These are phyloP conservation scores for Colletotrichum sp. DNA, from an alignment of 2,329 filamentous ascomycete genomes.

Conservation along the genomic window DNA sequence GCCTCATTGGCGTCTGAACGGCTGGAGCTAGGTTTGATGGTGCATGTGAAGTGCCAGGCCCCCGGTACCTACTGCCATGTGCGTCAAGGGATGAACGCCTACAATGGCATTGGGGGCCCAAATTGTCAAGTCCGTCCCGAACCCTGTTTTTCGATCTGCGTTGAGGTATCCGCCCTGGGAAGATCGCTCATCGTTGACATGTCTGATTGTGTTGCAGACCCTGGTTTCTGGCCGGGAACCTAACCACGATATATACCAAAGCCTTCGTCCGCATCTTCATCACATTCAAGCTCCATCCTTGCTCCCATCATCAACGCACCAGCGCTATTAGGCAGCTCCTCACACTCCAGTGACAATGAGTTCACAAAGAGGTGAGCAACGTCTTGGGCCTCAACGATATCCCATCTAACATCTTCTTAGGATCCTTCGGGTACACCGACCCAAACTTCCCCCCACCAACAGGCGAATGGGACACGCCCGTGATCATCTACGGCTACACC, in stretches of 20 bases:
- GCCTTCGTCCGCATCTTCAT: background rate
- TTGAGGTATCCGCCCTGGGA: background rate
- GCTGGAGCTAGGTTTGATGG: background rate
- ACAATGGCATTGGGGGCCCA: background rate
- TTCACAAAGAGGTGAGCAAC: slow-evolving; percentile 7
- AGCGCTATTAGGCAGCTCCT: slow-evolving; percentile 5
- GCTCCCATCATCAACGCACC: background rate
- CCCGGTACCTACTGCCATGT: background rate
- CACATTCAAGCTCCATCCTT: background rate
- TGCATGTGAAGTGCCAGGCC: background rate
- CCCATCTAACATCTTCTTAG: slow-evolving; percentile 14
- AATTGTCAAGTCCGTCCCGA: background rate
- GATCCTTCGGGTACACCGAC: slow-evolving; percentile 47
- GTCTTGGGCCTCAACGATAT: accelerated
- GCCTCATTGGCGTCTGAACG: background rate
- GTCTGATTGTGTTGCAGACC: background rate
- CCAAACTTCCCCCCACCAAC: slow-evolving; percentile 56
- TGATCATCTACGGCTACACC: slow-evolving; percentile 57
- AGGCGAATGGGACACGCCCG: slow-evolving; percentile 47
- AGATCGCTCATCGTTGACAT: background rate
- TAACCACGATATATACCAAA: background rate
- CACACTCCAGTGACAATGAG: background rate
- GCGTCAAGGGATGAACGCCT: background rate
- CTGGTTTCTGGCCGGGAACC: background rate
- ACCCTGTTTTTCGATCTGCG: slow-evolving; percentile 7